phyloP scores from a whole-genome alignment of 1,284 basidiomycete species.

The Pascua guehoae region DNA sequence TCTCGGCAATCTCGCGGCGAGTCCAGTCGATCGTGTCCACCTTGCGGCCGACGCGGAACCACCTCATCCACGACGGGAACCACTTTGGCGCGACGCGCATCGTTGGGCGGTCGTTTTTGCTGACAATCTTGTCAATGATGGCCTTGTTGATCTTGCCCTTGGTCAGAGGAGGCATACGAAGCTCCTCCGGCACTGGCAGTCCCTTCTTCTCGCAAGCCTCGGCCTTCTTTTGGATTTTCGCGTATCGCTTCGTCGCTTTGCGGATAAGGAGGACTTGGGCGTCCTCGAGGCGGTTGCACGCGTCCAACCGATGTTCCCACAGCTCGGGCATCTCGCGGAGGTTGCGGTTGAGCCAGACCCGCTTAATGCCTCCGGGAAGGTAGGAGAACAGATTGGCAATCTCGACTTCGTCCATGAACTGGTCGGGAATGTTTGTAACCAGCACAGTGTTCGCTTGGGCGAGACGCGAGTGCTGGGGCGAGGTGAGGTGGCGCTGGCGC shows the following conservation, averaged over 20 bases:
- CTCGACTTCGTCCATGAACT: slow-evolving; percentile 60
- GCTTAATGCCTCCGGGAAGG: slow-evolving; percentile 71
- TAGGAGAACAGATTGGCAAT: slow-evolving; percentile 63
- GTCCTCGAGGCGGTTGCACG: slow-evolving; percentile 61
- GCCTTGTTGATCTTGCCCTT: not conserved
- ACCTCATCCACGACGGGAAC: slow-evolving; percentile 48
- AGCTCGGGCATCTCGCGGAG: slow-evolving; percentile 61
- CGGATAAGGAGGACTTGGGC: slow-evolving; percentile 61
- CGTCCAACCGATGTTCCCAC: slow-evolving; percentile 59
- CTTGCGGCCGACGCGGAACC: slow-evolving; percentile 63
- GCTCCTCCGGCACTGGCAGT: slow-evolving; percentile 30
- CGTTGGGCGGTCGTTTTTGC: slow-evolving; percentile 67
- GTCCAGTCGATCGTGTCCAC: slow-evolving; percentile 92
- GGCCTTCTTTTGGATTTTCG: slow-evolving; percentile 28
- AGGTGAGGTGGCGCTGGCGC: slow-evolving; percentile 67
- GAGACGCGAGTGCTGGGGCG: slow-evolving; percentile 59
- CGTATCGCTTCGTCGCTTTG: slow-evolving; percentile 50
- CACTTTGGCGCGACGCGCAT: slow-evolving; percentile 64
- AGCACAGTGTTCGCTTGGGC: slow-evolving; percentile 74
- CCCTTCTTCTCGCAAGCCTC: slow-evolving; percentile 36
- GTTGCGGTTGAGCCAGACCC: slow-evolving; percentile 68
- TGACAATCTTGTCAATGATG: slow-evolving; percentile 59
- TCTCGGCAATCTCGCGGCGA: slow-evolving; percentile 39
- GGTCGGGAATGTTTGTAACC: slow-evolving; percentile 66
- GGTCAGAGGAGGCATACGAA: no score